Base-by-base conservation (phyloP, 208 protist genomes). In the Acanthamoeba royreba region DNA sequence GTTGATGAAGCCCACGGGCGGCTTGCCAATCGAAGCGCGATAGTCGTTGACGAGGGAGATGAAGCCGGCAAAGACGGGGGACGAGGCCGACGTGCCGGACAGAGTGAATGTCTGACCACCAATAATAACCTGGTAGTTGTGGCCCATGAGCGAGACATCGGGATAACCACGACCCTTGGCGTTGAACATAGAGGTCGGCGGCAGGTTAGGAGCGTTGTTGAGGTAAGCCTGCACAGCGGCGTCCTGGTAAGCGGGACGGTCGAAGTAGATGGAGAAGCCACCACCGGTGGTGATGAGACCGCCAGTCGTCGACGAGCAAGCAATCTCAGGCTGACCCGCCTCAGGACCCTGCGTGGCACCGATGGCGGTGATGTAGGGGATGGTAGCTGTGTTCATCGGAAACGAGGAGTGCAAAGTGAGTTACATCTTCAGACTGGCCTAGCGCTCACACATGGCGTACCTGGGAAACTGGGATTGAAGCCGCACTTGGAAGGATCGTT, bases 241-340 rank as follows among this genome's bases (percentile, higher is more conserved):
- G 46, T 86, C 13, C 74, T 95, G 53, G 94, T 94, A 94, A 47
- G 92, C 0, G 0, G 72, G 52, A 0, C 35, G 31, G 74, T 38
- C 0, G 33, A 95, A 95, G 81, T 79, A 83, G 61, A 88, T 53
- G 35, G 94, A 96, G 92, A 96, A 96, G 77, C 95, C 95, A 61
- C 95, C 95, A 33, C 95, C 95, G 9, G 94, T 94, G 22, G 95
- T 96, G 93, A 96, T 96, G 53, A 95, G 35, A 31, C 91, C 95
- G 40, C 94, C 93, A 35, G 93, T 87, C 43, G 79, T 7, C 19
- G 86, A 94, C 38, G 89, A 58, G 79, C 94, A 96, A 55, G 66
- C 93, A 22, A 66, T 31, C 61, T 96, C 95, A 22, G 22, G 55
- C 38, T 55, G 79, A 22, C 93, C 95, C 45, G 45, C 0, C n/a